Percentiles rank a stretch among this genome's conserved stretches.
Evolutionary conservation across 306 rosid species (phyloP).

Genomic region (Acacia confusa): DNA sequence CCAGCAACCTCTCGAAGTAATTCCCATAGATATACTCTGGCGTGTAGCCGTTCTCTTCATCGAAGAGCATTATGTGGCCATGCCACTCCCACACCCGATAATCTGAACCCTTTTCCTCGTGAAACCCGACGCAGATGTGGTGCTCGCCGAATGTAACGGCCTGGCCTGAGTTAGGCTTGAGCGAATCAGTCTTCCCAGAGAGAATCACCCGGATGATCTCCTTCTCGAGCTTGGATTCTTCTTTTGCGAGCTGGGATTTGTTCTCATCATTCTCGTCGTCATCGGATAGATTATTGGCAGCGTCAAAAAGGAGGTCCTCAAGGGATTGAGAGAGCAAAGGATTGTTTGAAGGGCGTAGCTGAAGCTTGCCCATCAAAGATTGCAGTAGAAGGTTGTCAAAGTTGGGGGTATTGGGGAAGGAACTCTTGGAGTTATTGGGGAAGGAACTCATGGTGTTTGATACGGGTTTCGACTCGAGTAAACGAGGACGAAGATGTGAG

Average conservation of each 20-base stretch:
- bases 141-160: slow-evolving; percentile 77
- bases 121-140: slow-evolving; percentile 79
- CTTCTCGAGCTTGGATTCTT: slow-evolving; percentile 55
- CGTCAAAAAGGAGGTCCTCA: slow-evolving; percentile 67
- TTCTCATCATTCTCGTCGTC: slow-evolving; percentile 42
- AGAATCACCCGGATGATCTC: slow-evolving; percentile 66
- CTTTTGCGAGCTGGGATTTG: slow-evolving; percentile 24
- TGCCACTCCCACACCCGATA: slow-evolving; percentile 99
- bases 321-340: slow-evolving; percentile 64
- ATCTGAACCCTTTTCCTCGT: slow-evolving; percentile 71
- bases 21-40: slow-evolving; percentile 94
- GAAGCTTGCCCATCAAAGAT: slow-evolving; percentile 69
- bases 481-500: neutral
- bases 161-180: slow-evolving; percentile 86
- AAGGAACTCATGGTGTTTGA: slow-evolving; percentile 36
- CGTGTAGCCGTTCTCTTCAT: slow-evolving; percentile 70
- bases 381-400: slow-evolving; percentile 70
- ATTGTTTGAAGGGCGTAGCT: slow-evolving; percentile 51
- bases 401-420: slow-evolving; percentile 49
- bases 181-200: slow-evolving; percentile 54
- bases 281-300: slow-evolving; percentile 39
- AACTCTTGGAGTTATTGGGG: slow-evolving; percentile 36
- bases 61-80: slow-evolving; percentile 83
- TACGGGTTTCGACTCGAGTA: neutral
- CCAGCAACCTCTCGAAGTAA: slow-evolving; percentile 71